phyloP scores from a whole-genome alignment of 768 basidiomycete genomes.

The Russula earlei region DNA sequence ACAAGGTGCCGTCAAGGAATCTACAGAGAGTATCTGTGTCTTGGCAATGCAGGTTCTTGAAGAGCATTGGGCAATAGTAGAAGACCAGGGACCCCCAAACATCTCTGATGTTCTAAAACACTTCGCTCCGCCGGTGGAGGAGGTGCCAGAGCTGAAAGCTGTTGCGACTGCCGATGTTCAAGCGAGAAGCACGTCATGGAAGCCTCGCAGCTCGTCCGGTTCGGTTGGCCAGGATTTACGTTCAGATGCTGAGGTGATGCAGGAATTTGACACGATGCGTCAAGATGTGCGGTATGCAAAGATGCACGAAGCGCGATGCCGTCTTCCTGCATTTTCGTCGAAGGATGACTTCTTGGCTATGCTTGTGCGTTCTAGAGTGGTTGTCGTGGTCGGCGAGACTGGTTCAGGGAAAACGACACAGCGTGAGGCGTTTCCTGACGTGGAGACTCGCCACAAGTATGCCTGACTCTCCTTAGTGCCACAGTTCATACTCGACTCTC shows the following conservation, averaged over 20 bases:
- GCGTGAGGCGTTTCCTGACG: constrained; percentile 32
- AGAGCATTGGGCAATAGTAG: constrained; percentile 55
- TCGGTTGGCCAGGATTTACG: constrained; percentile 33
- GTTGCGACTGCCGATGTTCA: neutral
- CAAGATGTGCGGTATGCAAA: constrained; percentile 40
- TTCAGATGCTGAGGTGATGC: constrained; percentile 39
- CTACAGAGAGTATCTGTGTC: constrained; percentile 66
- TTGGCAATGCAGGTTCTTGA: constrained; percentile 62
- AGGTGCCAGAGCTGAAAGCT: neutral
- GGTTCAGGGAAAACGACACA: constrained; percentile 93
- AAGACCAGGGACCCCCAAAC: constrained; percentile 67
- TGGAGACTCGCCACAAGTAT: neutral
- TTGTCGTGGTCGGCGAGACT: constrained; percentile 87
- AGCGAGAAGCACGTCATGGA: neutral
- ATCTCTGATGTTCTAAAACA: constrained; percentile 57
- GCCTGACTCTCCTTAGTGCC: constrained; percentile 43
- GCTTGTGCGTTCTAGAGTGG: constrained; percentile 51
- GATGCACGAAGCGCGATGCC: constrained; percentile 46
- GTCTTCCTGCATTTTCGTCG: constrained; percentile 69
- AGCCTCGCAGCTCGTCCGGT: constrained; percentile 22
- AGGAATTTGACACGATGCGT: constrained; percentile 41
- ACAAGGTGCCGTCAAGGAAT: constrained; percentile 44
- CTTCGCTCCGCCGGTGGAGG: constrained; percentile 28
- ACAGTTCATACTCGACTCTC: constrained; percentile 80
- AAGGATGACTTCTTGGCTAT: constrained; percentile 51